Percentiles rank a stretch among this genome's conserved stretches.
These are phyloP conservation scores for Salix koriyanagi DNA, from an alignment of 345 rosid genomes.

Conservation along the genomic window DNA sequence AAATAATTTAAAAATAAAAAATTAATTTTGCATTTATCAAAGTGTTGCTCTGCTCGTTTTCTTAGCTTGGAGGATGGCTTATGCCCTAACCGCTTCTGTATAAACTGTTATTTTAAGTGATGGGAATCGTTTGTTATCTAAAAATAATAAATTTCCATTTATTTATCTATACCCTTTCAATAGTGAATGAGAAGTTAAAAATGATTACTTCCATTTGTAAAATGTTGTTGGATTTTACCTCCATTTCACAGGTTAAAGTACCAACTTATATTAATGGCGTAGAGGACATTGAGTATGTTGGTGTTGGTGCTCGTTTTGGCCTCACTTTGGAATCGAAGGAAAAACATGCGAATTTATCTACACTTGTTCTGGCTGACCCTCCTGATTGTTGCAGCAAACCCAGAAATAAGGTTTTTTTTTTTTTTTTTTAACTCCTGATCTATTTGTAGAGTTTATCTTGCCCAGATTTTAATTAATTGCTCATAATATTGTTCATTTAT, in stretches of 20 bases:
- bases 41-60: not conserved
- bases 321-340: conserved; percentile 77
- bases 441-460: not conserved
- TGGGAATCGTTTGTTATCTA: not conserved
- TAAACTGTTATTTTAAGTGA: not conserved
- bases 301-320: conserved; percentile 93
- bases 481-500: not conserved
- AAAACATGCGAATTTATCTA: conserved; percentile 59
- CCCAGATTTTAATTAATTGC: not conserved
- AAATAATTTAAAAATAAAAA: not conserved
- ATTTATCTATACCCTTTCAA: not conserved
- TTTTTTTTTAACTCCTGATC: not conserved
- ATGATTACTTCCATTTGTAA: not conserved
- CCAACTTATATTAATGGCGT: conserved; percentile 61
- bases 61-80: not conserved
- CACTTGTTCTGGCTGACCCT: conserved; percentile 67
- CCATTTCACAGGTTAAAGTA: conserved; percentile 65
- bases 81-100: not conserved
- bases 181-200: not conserved
- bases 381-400: conserved; percentile 70
- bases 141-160: not conserved
- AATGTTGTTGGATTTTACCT: not conserved
- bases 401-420: conserved; percentile 50
- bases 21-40: not conserved
- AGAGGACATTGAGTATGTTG: conserved; percentile 68